Base-by-base conservation (phyloP, 2,329 filamentous ascomycete species). In the Paecilomyces niveus region DNA sequence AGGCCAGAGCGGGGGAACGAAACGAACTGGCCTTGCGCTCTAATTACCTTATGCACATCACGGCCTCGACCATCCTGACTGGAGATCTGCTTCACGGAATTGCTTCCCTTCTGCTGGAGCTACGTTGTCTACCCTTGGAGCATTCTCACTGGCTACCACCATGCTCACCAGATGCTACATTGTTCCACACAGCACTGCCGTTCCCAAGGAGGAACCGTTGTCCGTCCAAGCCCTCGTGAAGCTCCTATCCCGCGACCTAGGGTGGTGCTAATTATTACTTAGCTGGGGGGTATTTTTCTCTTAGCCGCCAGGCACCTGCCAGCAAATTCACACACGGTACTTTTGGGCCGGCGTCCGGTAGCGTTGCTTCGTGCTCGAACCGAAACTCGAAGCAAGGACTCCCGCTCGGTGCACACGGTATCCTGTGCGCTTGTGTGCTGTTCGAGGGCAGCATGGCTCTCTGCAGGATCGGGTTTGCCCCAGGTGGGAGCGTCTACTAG, bases 391-490 rank as follows among this genome's bases (percentile, higher is more conserved):
- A n/a, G 39, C 18, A 18, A 45, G 8, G 39, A 18, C 39, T 45
- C 39, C 39, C 39, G 18, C 39, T 8, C 39, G 39, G 39, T n/a
- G 39, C 39, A 45, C 39, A 18, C 3, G n/a, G 39, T 6, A 45
- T 8, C 39, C 39, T 45, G 39, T 45, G 39, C 39, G 39, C 59
- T 49, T 58, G 64, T 70, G 67, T 63, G 69, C 63, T 70, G 67
- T 67, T 67, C 51, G 62, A 52, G 67, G 63, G 67, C 7, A 29
- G 68, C 70, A 66, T 72, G 68, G 68, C 67, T 29, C 68, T 63
- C 68, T 72, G 69, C 68, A 68, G 63, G 64, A 67, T 57, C 53
- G 62, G 64, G 63, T 58, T 29, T 29, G 26, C 26, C 26, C 26
- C 26, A 39, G 67, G 67, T 70, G 67, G 68, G 64, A 64, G 66